Percentiles rank a stretch among this genome's conserved stretches.
phyloP scores from a whole-genome alignment of 768 basidiomycete genomes.

The Russula lepida region DNA sequence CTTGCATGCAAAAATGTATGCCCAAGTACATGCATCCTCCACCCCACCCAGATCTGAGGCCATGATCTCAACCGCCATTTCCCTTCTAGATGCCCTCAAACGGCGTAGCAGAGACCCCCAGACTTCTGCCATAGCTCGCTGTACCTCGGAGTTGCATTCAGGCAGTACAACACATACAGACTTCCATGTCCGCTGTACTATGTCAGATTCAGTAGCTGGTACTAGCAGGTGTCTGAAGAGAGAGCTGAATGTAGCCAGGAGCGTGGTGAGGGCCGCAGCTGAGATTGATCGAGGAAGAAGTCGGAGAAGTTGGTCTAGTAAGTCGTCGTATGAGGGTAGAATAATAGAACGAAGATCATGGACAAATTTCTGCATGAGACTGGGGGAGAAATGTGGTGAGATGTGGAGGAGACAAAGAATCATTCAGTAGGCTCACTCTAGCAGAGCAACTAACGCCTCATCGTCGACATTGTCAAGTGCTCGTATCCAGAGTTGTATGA shows the following conservation, averaged over 20 bases:
- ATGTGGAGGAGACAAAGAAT: not conserved
- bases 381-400: conserved; percentile 28
- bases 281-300: conserved; percentile 54
- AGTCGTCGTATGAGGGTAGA: conserved; percentile 47
- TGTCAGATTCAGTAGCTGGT: conserved; percentile 45
- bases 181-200: conserved; percentile 55
- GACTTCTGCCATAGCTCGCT: conserved; percentile 73
- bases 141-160: conserved; percentile 61
- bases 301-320: conserved; percentile 48
- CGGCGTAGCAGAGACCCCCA: conserved; percentile 76
- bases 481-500: conserved; percentile 55
- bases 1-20: conserved; percentile 72
- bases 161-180: conserved; percentile 42
- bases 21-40: conserved; percentile 65
- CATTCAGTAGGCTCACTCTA: conserved; percentile 50
- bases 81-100: conserved; percentile 52
- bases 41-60: conserved; percentile 40
- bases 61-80: conserved; percentile 49
- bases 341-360: conserved; percentile 78
- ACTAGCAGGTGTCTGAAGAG: conserved; percentile 70
- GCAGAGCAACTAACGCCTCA: conserved; percentile 62
- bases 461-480: conserved; percentile 55
- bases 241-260: conserved; percentile 59
- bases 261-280: conserved; percentile 47
- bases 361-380: conserved; percentile 68